These are phyloP conservation scores for Euphorbia schlechtendalii DNA, from an alignment of 441 rosid species.

Conservation along the genomic window DNA sequence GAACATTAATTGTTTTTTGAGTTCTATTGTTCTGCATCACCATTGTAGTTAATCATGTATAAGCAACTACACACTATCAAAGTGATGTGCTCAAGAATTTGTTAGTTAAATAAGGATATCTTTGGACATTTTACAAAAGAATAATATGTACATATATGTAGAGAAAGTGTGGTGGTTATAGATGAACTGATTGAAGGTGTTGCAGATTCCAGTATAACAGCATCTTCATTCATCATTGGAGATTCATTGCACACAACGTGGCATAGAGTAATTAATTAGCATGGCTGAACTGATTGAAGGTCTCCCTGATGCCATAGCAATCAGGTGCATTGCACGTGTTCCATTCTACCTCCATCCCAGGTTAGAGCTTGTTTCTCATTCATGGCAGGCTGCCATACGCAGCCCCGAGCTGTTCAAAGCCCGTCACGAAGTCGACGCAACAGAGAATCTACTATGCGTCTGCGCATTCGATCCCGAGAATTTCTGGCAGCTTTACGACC, in stretches of 20 bases:
- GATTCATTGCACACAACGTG: constrained; percentile 25
- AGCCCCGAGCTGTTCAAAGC: constrained; percentile 68
- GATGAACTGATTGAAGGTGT: neutral
- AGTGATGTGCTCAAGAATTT: neutral
- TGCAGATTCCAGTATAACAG: constrained; percentile 9
- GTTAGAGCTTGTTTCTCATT: constrained; percentile 76
- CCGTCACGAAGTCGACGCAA: constrained; percentile 61
- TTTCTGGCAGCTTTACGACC: constrained; percentile 89
- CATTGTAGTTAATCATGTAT: neutral
- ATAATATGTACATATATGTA: too few relatives aligned
- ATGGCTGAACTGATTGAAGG: constrained; percentile 92
- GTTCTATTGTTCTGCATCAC: too few relatives aligned
- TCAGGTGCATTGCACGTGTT: constrained; percentile 85
- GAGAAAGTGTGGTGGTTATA: too few relatives aligned
- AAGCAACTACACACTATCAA: neutral
- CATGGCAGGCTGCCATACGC: constrained; percentile 74
- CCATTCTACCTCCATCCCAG: constrained; percentile 64
- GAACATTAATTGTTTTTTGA: too few relatives aligned
- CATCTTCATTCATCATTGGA: constrained; percentile 14
- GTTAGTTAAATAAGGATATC: neutral
- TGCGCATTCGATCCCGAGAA: constrained; percentile 92
- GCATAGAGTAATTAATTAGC: constrained; percentile 28
- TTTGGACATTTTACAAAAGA: too few relatives aligned
- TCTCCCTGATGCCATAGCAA: constrained; percentile 82
- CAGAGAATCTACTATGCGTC: constrained; percentile 69